Percentiles rank a stretch among this genome's conserved stretches.
Evolutionary conservation across 441 rosid species (phyloP).

Genomic region (Biscutella laevigata): DNA sequence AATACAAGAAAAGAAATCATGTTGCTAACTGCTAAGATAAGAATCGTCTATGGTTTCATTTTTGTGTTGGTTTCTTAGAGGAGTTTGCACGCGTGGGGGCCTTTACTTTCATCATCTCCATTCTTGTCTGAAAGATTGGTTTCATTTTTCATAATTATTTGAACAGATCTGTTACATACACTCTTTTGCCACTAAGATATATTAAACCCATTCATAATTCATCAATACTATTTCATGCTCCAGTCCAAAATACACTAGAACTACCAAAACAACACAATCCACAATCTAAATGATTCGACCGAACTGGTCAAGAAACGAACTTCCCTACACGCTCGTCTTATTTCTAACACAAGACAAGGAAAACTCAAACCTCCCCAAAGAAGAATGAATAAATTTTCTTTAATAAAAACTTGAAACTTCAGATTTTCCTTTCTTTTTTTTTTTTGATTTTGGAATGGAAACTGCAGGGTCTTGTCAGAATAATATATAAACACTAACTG

Average conservation of each 20-base stretch:
- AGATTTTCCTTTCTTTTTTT: neutral
- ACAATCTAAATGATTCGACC: no score
- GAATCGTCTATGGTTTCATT: neutral
- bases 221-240: neutral
- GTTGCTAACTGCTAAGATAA: neutral
- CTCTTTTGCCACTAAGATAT: neutral
- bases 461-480: slow-evolving; percentile 12
- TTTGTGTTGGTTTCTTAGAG: neutral
- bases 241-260: neutral
- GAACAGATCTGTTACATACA: neutral
- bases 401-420: slow-evolving; percentile 17
- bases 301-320: no score
- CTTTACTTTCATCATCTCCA: slow-evolving; percentile 8
- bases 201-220: neutral
- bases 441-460: neutral
- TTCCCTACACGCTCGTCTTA: neutral
- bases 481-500: slow-evolving; percentile 29
- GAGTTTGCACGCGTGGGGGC: slow-evolving; percentile 15
- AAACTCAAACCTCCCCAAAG: slow-evolving; percentile 12
- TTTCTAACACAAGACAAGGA: neutral
- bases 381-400: slow-evolving; percentile 17
- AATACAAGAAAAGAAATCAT: neutral
- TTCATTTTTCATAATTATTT: neutral
- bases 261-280: no score
- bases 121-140: neutral